Evolutionary conservation across 805 yeast genomes (phyloP), one percentile per base, ranked within the genome.

Genomic region (Barnettozyma siamensis): DNA sequence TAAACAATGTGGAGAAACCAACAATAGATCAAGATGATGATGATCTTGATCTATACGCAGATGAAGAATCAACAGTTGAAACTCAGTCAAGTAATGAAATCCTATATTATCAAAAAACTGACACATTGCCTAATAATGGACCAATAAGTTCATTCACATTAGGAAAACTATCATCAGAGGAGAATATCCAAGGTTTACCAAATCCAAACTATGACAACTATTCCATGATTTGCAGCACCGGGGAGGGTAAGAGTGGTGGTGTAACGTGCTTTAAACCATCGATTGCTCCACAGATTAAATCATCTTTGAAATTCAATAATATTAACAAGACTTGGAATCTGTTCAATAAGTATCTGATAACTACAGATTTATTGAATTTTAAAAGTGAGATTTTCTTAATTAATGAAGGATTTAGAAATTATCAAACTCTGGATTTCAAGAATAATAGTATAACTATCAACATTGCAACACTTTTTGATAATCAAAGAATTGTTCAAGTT

Each of bases 261-360:
- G 46, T 89, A 24, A 76, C 81, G 27, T 69, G 82, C 4, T 70
- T 86, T 44, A 73, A 79, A 20, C 86, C 88, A 6, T 70, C 83
- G 3, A 70, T 88, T 12, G 78, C 79, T 44, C 95, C 95, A 1
- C 59, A 57, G 0, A 74, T 88, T 8, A 73, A 76, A 38, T 76
- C 86, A 2, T 79, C 88, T 3, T 68, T 86, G 40, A 79, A 76
- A 45, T 84, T 84, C 53, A 81, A 82, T 17, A 83, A 78, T 55
- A 80, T 83, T 27, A 76, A 80, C 48, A 76, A 80, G 50, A 71
- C 85, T 53, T 88, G 95, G 95, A 83, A 84, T 32, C 60, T 86
- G 23, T 63, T 66, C 37, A 78, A 78, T 53, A 72, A 71, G 46
- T 85, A 73, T 54, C 64, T 87, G 36, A 70, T 87, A 17, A 83